These are phyloP conservation scores for Dendrobium officinale DNA, from an alignment of 106 monocot species.

Conservation along the genomic window DNA sequence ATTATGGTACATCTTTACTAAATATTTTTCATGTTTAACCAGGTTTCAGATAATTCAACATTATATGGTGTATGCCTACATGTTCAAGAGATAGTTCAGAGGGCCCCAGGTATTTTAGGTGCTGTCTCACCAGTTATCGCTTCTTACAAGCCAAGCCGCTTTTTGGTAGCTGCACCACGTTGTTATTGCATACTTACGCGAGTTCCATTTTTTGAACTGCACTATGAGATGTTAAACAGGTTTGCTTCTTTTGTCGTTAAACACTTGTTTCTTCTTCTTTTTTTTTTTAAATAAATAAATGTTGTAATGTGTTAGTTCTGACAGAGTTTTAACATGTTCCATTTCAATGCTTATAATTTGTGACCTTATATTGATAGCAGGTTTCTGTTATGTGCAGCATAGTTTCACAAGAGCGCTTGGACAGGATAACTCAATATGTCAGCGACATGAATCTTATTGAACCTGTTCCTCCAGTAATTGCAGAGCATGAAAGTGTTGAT, in stretches of 20 bases:
- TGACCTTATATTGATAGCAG: constrained; percentile 2
- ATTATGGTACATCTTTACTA: not conserved
- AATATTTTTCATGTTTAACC: constrained; percentile 22
- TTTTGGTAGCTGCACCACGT: constrained; percentile 90
- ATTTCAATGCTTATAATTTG: constrained; percentile 4
- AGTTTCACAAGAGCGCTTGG: constrained; percentile 86
- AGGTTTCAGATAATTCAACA: constrained; percentile 82
- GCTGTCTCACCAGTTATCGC: constrained; percentile 38
- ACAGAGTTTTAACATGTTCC: not conserved
- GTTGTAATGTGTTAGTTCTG: not conserved
- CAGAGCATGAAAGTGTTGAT: constrained; percentile 33
- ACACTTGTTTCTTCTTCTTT: constrained; percentile 2
- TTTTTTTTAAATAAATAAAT: not conserved
- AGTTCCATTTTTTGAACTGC: constrained; percentile 96
- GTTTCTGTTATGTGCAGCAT: constrained; percentile 44
- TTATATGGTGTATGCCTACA: constrained; percentile 88
- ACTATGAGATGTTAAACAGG: constrained; percentile 99
- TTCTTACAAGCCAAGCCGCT: constrained; percentile 52
- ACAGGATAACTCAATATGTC: constrained; percentile 83
- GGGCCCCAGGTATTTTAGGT: constrained; percentile 83
- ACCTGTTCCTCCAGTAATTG: constrained; percentile 28
- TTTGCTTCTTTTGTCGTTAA: constrained; percentile 22
- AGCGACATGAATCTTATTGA: constrained; percentile 65
- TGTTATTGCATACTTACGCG: constrained; percentile 94
- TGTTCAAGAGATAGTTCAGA: constrained; percentile 92